Conservation (phyloP, 2,329 filamentous ascomycete genomes). For the Shiraia sp. region DNA sequence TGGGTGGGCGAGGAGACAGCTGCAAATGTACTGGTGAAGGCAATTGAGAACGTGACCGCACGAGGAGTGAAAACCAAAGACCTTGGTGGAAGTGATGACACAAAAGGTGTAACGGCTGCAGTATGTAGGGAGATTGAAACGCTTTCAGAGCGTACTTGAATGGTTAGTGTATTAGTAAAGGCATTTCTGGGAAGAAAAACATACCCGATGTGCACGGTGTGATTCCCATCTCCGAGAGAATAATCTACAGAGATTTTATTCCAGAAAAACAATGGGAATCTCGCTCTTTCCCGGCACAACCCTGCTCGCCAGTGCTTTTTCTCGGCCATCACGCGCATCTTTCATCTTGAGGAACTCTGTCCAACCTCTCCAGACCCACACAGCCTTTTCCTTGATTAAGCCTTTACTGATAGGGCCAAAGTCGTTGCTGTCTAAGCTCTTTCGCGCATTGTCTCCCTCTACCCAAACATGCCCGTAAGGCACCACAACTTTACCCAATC, state of each 20-base stretch:
- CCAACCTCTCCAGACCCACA: conserved; percentile 65
- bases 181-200: conserved; percentile 1
- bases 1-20: conserved; percentile 65
- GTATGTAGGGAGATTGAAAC: conserved; percentile 57
- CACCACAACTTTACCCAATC: conserved; percentile 58
- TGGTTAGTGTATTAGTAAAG: neutral
- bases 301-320: conserved; percentile 45
- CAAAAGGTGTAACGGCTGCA: conserved; percentile 62
- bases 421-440: conserved; percentile 81
- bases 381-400: conserved; percentile 74
- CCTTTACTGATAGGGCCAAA: conserved; percentile 82
- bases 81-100: conserved; percentile 61
- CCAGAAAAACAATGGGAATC: conserved; percentile 26
- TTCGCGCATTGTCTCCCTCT: conserved; percentile 80
- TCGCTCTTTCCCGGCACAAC: conserved; percentile 44
- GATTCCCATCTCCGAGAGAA: neutral
- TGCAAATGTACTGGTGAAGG: conserved; percentile 60
- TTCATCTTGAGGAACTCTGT: conserved; percentile 54
- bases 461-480: conserved; percentile 91
- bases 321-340: conserved; percentile 57
- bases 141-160: conserved; percentile 33
- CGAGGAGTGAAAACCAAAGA: conserved; percentile 61
- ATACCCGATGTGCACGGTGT: conserved; percentile 7
- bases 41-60: conserved; percentile 64
- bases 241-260: conserved; percentile 11